A percentile compares a stretch with the other conserved stretches of the same genome.
phyloP scores from a whole-genome alignment of 2,329 filamentous ascomycete species.

The Tetracladium maxilliforme region DNA sequence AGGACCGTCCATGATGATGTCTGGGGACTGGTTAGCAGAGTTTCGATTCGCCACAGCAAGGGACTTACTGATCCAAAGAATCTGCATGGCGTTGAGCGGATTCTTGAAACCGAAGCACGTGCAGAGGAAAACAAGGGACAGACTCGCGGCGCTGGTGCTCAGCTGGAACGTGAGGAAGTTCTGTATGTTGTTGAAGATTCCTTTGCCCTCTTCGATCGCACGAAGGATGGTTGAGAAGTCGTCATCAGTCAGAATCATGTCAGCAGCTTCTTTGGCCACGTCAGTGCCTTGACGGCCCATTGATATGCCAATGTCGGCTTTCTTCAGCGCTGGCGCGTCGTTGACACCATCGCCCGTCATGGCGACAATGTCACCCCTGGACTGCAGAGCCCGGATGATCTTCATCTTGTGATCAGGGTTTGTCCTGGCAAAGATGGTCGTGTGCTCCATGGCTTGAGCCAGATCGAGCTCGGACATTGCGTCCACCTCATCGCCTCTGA shows the following conservation, averaged over 20 bases:
- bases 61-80: slow-evolving; percentile 93
- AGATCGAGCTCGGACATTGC: slow-evolving; percentile 77
- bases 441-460: slow-evolving; percentile 69
- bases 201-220: slow-evolving; percentile 97
- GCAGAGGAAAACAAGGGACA: slow-evolving; percentile 83
- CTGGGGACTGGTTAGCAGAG: slow-evolving; percentile 29
- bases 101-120: slow-evolving; percentile 88
- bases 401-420: slow-evolving; percentile 98
- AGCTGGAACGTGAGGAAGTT: slow-evolving; percentile 98
- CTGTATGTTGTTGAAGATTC: slow-evolving; percentile 98
- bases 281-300: slow-evolving; percentile 95
- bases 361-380: slow-evolving; percentile 87
- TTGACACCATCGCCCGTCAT: slow-evolving; percentile 99
- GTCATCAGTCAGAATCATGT: slow-evolving; percentile 84
- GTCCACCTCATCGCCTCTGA: slow-evolving; percentile 87
- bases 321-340: slow-evolving; percentile 90
- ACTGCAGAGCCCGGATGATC: slow-evolving; percentile 82
- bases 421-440: slow-evolving; percentile 89
- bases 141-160: slow-evolving; percentile 86
- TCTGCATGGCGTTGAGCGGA: slow-evolving; percentile 97
- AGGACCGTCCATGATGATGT: slow-evolving; percentile 98
- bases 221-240: slow-evolving; percentile 84
- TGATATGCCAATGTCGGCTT: slow-evolving; percentile 92
- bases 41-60: slow-evolving; percentile 1
- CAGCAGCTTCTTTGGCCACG: slow-evolving; percentile 90